Evolutionary conservation across 192 early-diverging fungal genomes (phyloP).

Genomic region (Coemansia sp.): DNA sequence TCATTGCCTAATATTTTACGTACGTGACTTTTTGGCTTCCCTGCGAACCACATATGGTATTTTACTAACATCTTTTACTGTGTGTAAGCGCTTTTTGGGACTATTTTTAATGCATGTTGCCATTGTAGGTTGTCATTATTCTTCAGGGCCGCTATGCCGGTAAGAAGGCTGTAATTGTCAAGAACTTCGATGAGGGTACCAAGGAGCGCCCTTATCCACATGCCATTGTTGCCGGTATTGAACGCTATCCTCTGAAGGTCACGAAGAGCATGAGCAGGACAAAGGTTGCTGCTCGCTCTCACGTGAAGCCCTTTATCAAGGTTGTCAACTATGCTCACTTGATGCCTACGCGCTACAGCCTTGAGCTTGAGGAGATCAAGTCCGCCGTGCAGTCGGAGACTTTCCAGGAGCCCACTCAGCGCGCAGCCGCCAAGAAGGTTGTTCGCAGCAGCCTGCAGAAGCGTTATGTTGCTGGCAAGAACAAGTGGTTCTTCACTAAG

Average conservation of each 20-base stretch:
- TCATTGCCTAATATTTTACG: too few species aligned
- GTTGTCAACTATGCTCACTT: constrained; percentile 99
- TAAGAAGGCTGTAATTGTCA: constrained; percentile 99
- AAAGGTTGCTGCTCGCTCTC: constrained; percentile 93
- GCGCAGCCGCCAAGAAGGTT: constrained; percentile 85
- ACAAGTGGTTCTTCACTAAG: constrained; percentile 99
- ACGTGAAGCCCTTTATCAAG: constrained; percentile 99
- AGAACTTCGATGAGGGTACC: constrained; percentile 94
- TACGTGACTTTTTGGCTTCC: background rate
- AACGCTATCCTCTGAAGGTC: constrained; percentile 96
- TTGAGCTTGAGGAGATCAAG: constrained; percentile 95
- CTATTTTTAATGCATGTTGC: background rate
- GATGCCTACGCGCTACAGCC: constrained; percentile 99
- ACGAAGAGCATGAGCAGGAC: constrained; percentile 93
- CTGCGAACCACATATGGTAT: background rate
- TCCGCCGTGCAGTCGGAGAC: constrained; percentile 77
- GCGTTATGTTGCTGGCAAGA: constrained; percentile 97
- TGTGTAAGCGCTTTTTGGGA: background rate
- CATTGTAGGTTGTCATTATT: constrained; percentile 87
- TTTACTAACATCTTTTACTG: background rate
- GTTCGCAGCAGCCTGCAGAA: constrained; percentile 97
- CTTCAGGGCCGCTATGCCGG: constrained; percentile 98
- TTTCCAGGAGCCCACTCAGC: constrained; percentile 94
- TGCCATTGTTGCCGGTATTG: constrained; percentile 97
- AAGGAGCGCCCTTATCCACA: constrained; percentile 95